A percentile compares a stretch with the other conserved stretches of the same genome.
Conservation (phyloP, 768 basidiomycete species). For the Boletus rex-veris region DNA sequence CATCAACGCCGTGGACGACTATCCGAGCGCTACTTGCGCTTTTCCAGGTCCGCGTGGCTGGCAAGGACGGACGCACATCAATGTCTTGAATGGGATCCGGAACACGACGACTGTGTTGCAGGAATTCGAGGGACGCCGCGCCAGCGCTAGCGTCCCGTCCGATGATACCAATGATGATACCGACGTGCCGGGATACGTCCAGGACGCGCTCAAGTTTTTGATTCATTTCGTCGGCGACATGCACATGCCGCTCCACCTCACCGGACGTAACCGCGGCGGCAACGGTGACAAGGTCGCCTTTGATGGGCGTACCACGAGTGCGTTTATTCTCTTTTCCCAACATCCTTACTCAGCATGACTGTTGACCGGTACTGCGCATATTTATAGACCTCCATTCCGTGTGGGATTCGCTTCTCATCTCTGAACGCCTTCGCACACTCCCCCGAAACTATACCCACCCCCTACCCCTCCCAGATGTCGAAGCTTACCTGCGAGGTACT, state of each 20-base stretch:
- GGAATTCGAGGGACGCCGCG: slow-evolving; percentile 38
- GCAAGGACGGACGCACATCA: slow-evolving; percentile 50
- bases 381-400: slow-evolving; percentile 72
- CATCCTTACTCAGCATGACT: too few species aligned
- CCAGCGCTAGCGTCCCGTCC: background rate
- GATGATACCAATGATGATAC: slow-evolving; percentile 15
- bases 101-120: slow-evolving; percentile 69
- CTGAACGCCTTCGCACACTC: slow-evolving; percentile 75
- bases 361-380: too few species aligned
- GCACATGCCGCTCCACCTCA: slow-evolving; percentile 92
- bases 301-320: slow-evolving; percentile 68
- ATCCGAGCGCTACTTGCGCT: slow-evolving; percentile 69
- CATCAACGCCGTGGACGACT: slow-evolving; percentile 68
- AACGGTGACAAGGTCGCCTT: slow-evolving; percentile 76
- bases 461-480: slow-evolving; percentile 64
- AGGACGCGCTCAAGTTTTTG: slow-evolving; percentile 88
- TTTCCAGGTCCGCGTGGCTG: slow-evolving; percentile 80
- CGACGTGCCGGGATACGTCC: slow-evolving; percentile 38
- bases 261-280: slow-evolving; percentile 83
- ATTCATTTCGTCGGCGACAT: slow-evolving; percentile 92
- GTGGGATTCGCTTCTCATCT: slow-evolving; percentile 86
- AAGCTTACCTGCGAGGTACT: slow-evolving; percentile 63
- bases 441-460: slow-evolving; percentile 76
- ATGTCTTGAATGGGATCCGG: slow-evolving; percentile 74
- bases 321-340: slow-evolving; percentile 22